These are phyloP conservation scores for Ophiostoma australiae DNA, from an alignment of 2,329 filamentous ascomycete species.

Conservation along the genomic window DNA sequence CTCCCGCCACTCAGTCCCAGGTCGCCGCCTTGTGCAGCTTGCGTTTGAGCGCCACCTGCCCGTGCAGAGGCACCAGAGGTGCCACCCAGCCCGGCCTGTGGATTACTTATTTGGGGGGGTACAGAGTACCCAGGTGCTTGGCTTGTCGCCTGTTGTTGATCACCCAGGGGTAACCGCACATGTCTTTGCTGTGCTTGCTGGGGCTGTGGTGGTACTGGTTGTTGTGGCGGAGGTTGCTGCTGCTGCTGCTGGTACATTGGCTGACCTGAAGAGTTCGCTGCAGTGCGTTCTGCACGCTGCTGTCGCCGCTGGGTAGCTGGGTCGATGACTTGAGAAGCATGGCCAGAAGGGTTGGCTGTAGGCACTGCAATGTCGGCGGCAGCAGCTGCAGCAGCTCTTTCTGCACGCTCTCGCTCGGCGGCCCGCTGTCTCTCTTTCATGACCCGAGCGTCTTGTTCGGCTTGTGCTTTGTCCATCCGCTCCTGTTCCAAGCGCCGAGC, in stretches of 20 bases:
- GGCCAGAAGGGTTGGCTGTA: constrained; percentile 28
- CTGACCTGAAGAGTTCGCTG: constrained; percentile 24
- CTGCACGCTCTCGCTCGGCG: constrained; percentile 32
- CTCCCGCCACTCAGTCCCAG: constrained; percentile 31
- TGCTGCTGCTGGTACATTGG: constrained; percentile 19
- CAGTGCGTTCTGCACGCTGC: constrained; percentile 33
- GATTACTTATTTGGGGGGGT: background rate
- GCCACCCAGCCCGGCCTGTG: background rate
- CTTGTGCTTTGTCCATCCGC: constrained; percentile 54
- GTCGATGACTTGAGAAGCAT: constrained; percentile 28
- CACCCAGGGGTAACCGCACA: constrained; percentile 19
- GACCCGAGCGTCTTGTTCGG: constrained; percentile 52
- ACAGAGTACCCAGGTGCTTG: constrained; percentile 1
- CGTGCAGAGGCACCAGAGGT: constrained; percentile 5
- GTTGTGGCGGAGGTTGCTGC: constrained; percentile 22
- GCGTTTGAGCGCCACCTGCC: background rate
- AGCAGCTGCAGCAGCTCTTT: constrained; percentile 49
- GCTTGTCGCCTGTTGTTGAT: background rate
- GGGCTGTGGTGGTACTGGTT: constrained; percentile 20
- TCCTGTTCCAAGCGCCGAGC: constrained; percentile 64
- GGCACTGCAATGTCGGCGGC: constrained; percentile 33
- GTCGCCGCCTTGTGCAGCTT: constrained; percentile 32
- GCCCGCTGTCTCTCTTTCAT: constrained; percentile 45
- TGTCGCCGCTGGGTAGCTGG: constrained; percentile 35
- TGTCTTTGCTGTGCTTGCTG: constrained; percentile 22